A percentile compares a stretch with the other conserved stretches of the same genome.
Evolutionary conservation across 2,329 filamentous ascomycete genomes (phyloP).

Genomic region (Raffaelea arxii): DNA sequence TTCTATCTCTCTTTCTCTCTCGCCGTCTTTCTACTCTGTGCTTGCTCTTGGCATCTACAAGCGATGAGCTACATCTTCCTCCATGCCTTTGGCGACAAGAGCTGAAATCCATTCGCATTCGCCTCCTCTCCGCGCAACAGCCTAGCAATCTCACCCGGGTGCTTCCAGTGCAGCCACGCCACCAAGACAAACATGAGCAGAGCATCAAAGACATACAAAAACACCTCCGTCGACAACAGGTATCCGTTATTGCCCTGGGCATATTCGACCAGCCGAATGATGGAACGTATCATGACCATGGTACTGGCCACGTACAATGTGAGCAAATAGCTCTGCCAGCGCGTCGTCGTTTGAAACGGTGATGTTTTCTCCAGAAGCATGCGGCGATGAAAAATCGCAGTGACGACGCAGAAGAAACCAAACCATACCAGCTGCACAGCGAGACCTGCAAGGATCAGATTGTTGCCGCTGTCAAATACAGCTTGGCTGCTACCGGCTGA

Average conservation of each 20-base stretch:
- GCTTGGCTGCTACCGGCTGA: not conserved
- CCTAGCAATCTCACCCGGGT: no score
- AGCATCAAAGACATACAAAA: slow-evolving; percentile 34
- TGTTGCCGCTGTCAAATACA: not conserved
- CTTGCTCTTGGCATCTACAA: no score
- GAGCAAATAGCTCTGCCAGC: slow-evolving; percentile 23
- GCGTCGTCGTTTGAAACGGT: no score
- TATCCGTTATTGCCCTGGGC: slow-evolving; percentile 29
- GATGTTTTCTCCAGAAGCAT: no score
- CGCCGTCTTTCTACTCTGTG: no score
- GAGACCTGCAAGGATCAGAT: not conserved
- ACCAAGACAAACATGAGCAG: slow-evolving; percentile 28
- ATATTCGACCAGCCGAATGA: slow-evolving; percentile 41
- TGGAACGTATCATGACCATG: slow-evolving; percentile 30
- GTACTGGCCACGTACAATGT: slow-evolving; percentile 26
- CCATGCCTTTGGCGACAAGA: no score
- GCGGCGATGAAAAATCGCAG: not conserved
- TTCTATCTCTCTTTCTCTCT: no score
- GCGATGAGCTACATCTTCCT: no score
- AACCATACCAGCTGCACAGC: not conserved
- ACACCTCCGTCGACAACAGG: slow-evolving; percentile 28
- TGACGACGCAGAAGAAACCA: not conserved
- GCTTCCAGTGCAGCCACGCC: no score
- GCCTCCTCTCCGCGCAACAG: no score
- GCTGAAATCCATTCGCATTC: no score